Percentiles rank a stretch among this genome's conserved stretches.
phyloP scores from a whole-genome alignment of 2,329 filamentous ascomycete genomes.

The Trichophyton simii region DNA sequence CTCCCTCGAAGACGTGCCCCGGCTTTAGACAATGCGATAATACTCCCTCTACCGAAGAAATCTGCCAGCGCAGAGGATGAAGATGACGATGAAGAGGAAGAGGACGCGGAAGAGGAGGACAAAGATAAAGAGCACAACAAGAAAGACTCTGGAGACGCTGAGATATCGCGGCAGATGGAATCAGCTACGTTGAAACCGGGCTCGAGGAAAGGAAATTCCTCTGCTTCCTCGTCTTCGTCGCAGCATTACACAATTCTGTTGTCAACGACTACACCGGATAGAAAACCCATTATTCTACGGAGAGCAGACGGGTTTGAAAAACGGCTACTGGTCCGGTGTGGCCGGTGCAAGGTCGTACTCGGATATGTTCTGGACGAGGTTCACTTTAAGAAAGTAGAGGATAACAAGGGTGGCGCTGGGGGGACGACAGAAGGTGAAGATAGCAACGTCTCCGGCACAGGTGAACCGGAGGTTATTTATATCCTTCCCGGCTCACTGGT shows the following conservation, averaged over 20 bases:
- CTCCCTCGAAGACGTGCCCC: conserved; percentile 42
- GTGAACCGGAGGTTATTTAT: conserved; percentile 39
- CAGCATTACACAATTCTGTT: conserved; percentile 40
- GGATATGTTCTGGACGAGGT: conserved; percentile 50
- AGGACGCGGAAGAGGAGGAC: conserved; percentile 13
- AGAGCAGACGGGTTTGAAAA: conserved; percentile 57
- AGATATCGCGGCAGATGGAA: not conserved
- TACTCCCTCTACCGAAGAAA: conserved; percentile 40
- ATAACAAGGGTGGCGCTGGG: conserved; percentile 11
- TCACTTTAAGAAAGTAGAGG: conserved; percentile 29
- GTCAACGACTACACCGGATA: conserved; percentile 37
- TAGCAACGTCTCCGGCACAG: not conserved
- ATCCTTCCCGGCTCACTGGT: conserved; percentile 48
- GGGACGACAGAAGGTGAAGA: conserved; percentile 12
- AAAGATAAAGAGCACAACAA: conserved; percentile 9
- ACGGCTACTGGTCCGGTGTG: conserved; percentile 46
- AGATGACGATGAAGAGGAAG: conserved; percentile 11
- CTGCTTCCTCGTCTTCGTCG: conserved; percentile 5
- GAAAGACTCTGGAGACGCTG: not conserved
- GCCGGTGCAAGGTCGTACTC: conserved; percentile 47
- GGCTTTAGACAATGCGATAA: conserved; percentile 43
- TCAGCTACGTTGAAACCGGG: conserved; percentile 13
- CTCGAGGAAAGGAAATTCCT: conserved; percentile 11
- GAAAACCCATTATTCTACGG: conserved; percentile 40
- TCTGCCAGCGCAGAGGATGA: conserved; percentile 11